Base-by-base conservation (phyloP, 202 grass and related monocot species). In the Cymbopogon flexuosus region DNA sequence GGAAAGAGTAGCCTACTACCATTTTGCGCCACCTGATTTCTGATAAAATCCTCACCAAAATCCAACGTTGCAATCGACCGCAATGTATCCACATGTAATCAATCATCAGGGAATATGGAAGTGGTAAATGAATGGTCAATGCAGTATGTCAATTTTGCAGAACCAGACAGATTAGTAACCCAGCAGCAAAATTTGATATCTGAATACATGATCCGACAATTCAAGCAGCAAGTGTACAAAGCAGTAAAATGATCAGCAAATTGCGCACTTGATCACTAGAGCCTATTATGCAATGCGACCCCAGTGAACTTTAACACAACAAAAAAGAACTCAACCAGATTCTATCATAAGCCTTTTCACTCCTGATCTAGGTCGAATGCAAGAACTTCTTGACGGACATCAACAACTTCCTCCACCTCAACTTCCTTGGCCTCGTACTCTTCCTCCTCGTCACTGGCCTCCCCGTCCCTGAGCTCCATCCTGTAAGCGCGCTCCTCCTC, bases 371-470 rank as follows among this genome's bases (percentile, higher is more conserved):
- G 36, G 5, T 93, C 87, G 1, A 90, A 93, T 29, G 76, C 78
- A 22, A 97, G 77, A 18, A 90, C 54, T 61, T 90, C 91, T 75
- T 97, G 87, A 2, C 18, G 12, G n/a, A 97, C 83, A 22, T 90
- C 74, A 3, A 97, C 60, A 21, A 88, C 67, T 75, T 97, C 94
- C 71, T 94, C 89, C 1, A 85, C 87, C 70, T 97, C 91, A 23
- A 97, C 89, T 72, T 97, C 87, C 87, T 97, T 94, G 65, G 89
- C 85, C 70, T 97, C 94, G 0, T 90, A 90, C 72, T 90, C 91
- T 73, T 92, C 94, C 72, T 97, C 94, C 65, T 90, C 81, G 1
- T 97, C 94, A 0, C 89, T 94, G 18, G 83, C 87, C 70, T 87
- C 94, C 4, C 91, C 94, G 9, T 91, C 91, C 62, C 91, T 67